Evolutionary conservation across 2,329 filamentous ascomycete species (phyloP).

Genomic region (Botrytis galanthina): DNA sequence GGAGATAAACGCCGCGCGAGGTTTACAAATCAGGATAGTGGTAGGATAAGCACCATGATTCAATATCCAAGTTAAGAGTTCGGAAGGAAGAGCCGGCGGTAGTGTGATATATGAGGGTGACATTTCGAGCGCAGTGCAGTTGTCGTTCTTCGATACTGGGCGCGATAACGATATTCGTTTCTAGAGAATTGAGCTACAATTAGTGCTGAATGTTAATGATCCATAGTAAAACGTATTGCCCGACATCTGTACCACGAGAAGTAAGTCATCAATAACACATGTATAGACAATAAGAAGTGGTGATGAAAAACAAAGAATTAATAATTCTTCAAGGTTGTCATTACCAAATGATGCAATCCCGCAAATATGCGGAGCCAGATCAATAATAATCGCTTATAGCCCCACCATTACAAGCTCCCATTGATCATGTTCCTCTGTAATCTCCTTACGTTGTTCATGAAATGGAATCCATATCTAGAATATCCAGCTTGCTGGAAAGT

Average conservation of each 20-base stretch:
- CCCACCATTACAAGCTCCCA: constrained; percentile 32
- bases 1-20: constrained; percentile 61
- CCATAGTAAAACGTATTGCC: constrained; percentile 11
- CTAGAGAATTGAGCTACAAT: constrained; percentile 19
- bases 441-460: constrained; percentile 42
- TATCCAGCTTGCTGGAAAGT: constrained; percentile 91
- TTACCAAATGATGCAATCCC: constrained; percentile 16
- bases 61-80: constrained; percentile 66
- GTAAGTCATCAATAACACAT: not conserved
- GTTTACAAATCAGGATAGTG: constrained; percentile 69
- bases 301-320: not conserved
- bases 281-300: not conserved
- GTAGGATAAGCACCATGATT: constrained; percentile 54
- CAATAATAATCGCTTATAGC: constrained; percentile 30
- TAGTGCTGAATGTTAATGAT: constrained; percentile 34
- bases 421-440: constrained; percentile 28
- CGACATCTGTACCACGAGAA: not conserved
- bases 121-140: constrained; percentile 23
- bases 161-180: not conserved
- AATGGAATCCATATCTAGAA: constrained; percentile 96
- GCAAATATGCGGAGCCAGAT: constrained; percentile 18
- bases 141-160: not conserved
- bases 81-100: constrained; percentile 53
- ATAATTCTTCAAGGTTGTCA: constrained; percentile 2
- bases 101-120: constrained; percentile 45